Base-by-base conservation (phyloP, 2,329 filamentous ascomycete species). In the Bimuria novae-zelandiae region DNA sequence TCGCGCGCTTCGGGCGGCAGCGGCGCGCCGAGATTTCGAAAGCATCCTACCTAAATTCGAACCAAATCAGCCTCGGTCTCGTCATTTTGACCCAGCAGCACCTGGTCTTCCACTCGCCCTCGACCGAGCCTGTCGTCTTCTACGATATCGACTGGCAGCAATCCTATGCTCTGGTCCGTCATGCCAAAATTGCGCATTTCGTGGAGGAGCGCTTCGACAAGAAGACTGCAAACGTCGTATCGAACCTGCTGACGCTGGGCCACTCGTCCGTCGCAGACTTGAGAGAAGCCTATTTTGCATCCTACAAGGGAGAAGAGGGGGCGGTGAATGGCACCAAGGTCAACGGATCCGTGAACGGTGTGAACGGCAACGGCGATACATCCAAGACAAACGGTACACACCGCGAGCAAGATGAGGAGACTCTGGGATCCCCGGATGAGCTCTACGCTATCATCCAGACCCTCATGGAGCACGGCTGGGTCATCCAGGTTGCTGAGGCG, bases 61-160 rank as follows among this genome's bases (percentile, higher is more conserved):
- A 85, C 48, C 88, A 95, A 69, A 79, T 96, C 59, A 89, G 88
- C 65, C 86, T 92, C 75, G 92, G 89, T 17, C 82, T 99, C 46
- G 87, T 86, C 48, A 88, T 94, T 27, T 86, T 97, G 59, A 84
- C 96, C 36, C 93, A 97, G 71, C 89, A 96, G 70, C 91, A 92
- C 68, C 84, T 97, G 43, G 80, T 95, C 57, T 90, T 86, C 72
- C 88, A 92, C 73, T 82, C 86, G 60, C 84, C 85, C 60, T 59
- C 86, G 54, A 83, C 87, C 51, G 82, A 82, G 37, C 82, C 82
- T 40, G 72, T 81, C 44, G 89, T 89, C 21, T 86, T 85, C 69
- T 99, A 97, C 76, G 90, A 96, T 71, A 89, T 91, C 53, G 92
- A 97, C 65, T 80, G 87, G 69, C 80, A 86, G 61, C 85, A 87